phyloP scores from a whole-genome alignment of 495 filamentous ascomycete species.

The Talaromyces thailandensis region DNA sequence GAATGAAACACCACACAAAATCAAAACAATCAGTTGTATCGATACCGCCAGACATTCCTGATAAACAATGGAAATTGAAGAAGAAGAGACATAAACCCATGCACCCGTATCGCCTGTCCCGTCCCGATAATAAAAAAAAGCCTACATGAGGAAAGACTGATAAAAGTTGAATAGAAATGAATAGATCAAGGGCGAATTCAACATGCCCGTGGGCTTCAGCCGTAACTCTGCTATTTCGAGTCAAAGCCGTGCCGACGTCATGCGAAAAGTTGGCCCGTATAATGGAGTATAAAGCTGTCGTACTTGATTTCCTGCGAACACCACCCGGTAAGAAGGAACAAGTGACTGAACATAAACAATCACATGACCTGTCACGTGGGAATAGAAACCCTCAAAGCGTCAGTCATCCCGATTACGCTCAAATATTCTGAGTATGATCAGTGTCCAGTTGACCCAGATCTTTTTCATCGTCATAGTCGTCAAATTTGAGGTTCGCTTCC shows the following conservation, averaged over 20 bases:
- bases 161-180: background rate
- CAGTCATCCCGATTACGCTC: background rate
- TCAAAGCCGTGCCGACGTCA: background rate
- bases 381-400: background rate
- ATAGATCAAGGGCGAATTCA: background rate
- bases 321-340: background rate
- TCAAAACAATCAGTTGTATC: background rate
- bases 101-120: background rate
- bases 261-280: background rate
- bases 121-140: constrained; percentile 1
- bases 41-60: background rate
- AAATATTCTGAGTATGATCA: constrained; percentile 21
- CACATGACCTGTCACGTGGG: background rate
- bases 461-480: constrained; percentile 38
- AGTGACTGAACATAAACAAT: background rate
- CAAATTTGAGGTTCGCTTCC: constrained; percentile 57
- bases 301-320: background rate
- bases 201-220: background rate
- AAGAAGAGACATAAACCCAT: background rate
- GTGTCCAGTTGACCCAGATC: constrained; percentile 31
- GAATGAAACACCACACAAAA: no score
- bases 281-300: background rate
- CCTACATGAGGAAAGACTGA: background rate
- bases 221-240: background rate
- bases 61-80: background rate